Base-by-base conservation (phyloP, 257 asterid genomes). In the Marsdenia floribunda region DNA sequence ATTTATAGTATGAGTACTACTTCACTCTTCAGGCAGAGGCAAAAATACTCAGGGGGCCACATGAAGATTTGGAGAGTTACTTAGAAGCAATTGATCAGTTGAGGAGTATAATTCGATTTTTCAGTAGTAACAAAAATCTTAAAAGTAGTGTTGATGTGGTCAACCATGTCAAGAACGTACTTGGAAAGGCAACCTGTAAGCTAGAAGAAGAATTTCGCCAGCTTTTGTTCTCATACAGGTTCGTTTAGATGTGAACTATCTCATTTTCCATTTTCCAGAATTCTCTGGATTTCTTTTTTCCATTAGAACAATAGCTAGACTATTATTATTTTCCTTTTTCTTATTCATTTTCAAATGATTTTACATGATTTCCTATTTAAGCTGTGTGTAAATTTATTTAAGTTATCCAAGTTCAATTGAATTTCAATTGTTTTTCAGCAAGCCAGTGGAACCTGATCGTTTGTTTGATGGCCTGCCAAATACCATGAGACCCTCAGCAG, bases 391-490 rank as follows among this genome's bases (percentile, higher is more conserved):
- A 38, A 38, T 66, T 66, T 40, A 46, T 44, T 52, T 26, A 35
- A 5, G 5, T 15, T 61, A 29, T 24, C 40, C 50, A 59, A 7
- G 4, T 35, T 71, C 29, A 46, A 65, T 76, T 72, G 24, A 77
- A 44, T 71, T 78, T 80, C 58, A 64, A 59, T 33, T 80, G 60
- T 77, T 75, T 86, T 78, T 81, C 93, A 94, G 99, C 90, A 94
- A 94, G 81, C 97, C 97, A 65, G 86, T 92, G 37, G 99, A 94
- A 80, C 96, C 97, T 61, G 99, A 94, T 85, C 87, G 88, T 73
- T 90, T 94, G 66, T 88, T 88, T 49, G 99, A 90, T 79, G 87
- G 99, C 87, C 89, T 92, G 12, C 99, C 99, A 49, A 87, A 80
- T 79, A 86, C 99, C 69, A 81, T 89, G 84, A 84, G 91, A 77